phyloP scores from a whole-genome alignment of 202 grass and related monocot species.

The Eragrostis tef region DNA sequence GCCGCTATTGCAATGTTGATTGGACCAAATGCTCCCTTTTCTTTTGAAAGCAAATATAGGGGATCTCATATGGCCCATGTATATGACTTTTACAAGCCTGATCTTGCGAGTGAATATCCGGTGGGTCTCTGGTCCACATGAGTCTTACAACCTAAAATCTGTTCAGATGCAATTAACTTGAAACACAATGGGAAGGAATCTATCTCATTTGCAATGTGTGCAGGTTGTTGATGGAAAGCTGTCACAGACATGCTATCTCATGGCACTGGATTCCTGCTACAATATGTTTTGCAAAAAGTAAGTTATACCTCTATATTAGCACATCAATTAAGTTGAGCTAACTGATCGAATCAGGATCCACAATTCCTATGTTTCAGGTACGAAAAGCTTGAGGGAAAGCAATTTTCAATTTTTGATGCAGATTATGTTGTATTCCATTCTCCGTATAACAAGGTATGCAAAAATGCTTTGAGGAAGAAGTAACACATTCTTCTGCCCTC shows the following conservation, averaged over 20 bases:
- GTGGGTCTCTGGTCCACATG: slow-evolving; percentile 41
- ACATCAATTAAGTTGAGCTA: neutral
- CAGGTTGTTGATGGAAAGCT: slow-evolving; percentile 95
- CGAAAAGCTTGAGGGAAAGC: slow-evolving; percentile 75
- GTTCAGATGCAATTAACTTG: neutral
- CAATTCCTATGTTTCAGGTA: slow-evolving; percentile 54
- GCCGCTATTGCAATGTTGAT: slow-evolving; percentile 98
- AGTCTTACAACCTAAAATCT: neutral
- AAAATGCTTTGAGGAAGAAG: neutral
- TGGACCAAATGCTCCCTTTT: slow-evolving; percentile 90
- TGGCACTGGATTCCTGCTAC: slow-evolving; percentile 90
- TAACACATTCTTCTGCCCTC: neutral
- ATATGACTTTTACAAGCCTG: slow-evolving; percentile 99
- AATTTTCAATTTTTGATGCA: slow-evolving; percentile 79
- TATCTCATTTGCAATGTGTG: neutral
- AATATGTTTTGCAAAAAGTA: slow-evolving; percentile 11
- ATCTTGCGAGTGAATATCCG: slow-evolving; percentile 98
- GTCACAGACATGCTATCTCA: slow-evolving; percentile 95
- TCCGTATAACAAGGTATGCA: slow-evolving; percentile 91
- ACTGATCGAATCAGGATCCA: slow-evolving; percentile 9
- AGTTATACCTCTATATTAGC: neutral
- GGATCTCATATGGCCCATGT: slow-evolving; percentile 91
- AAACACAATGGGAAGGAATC: neutral
- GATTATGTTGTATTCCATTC: slow-evolving; percentile 98
- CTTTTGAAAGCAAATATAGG: slow-evolving; percentile 90